These are phyloP conservation scores for Zanthoxylum bungeanum DNA, from an alignment of 345 rosid species.

Conservation along the genomic window DNA sequence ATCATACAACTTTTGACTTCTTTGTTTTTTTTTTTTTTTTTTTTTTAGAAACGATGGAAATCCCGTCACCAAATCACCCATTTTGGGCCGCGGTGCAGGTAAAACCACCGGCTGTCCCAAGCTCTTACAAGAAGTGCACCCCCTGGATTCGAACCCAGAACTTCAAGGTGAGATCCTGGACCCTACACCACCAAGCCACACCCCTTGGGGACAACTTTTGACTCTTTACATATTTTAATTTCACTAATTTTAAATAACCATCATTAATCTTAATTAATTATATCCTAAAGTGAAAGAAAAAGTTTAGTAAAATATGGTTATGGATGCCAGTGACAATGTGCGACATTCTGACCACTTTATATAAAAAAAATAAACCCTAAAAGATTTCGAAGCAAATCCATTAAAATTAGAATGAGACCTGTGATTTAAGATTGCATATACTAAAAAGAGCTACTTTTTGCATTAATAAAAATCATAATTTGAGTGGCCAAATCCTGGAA, in stretches of 20 bases:
- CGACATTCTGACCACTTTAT: neutral
- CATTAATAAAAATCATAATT: neutral
- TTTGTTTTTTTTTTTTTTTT: too few relatives aligned
- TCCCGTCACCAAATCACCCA: too few relatives aligned
- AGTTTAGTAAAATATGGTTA: neutral
- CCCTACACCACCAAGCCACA: too few relatives aligned
- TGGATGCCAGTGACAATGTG: neutral
- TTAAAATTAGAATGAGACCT: neutral
- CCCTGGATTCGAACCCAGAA: too few relatives aligned
- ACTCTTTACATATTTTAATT: neutral
- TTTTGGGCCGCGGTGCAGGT: too few relatives aligned
- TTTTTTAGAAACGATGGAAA: too few relatives aligned
- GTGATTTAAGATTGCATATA: neutral
- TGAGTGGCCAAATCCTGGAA: conserved; percentile 12
- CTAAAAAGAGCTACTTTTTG: neutral
- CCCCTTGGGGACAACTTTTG: too few relatives aligned
- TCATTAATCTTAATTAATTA: neutral
- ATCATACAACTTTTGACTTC: neutral
- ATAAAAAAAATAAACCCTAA: neutral
- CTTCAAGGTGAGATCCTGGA: too few relatives aligned
- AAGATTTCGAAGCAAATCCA: neutral
- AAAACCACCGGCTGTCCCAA: too few relatives aligned
- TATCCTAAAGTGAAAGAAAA: neutral
- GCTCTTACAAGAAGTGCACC: too few relatives aligned
- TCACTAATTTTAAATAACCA: neutral